Evolutionary conservation across 345 rosid genomes (phyloP).

Genomic region (Camelina neglecta): DNA sequence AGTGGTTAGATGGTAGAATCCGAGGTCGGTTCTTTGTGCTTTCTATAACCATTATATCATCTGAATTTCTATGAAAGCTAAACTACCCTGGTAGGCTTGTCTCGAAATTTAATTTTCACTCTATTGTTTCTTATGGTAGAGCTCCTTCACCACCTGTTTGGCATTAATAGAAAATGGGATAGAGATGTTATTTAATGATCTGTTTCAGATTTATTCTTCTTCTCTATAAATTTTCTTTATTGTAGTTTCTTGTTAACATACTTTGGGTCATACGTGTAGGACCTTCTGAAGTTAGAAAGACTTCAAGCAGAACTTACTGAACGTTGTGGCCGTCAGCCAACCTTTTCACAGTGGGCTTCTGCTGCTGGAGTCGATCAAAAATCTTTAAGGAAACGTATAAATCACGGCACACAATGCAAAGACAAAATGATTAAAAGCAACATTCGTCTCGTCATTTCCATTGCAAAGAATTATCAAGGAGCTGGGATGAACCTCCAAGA

Average conservation of each 20-base stretch:
- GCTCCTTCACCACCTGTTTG: neutral
- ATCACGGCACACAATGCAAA: conserved; percentile 73
- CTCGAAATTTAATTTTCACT: neutral
- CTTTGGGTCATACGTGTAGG: conserved; percentile 51
- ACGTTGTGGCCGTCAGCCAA: conserved; percentile 74
- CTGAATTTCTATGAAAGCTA: conserved; percentile 4
- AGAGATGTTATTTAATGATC: neutral
- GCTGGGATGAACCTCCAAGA: conserved; percentile 93
- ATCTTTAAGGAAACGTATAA: conserved; percentile 72
- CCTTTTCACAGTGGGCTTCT: conserved; percentile 88
- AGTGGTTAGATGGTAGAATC: neutral
- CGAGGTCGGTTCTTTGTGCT: neutral
- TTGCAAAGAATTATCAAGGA: conserved; percentile 91
- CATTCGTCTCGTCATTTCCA: conserved; percentile 92
- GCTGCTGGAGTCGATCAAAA: conserved; percentile 83
- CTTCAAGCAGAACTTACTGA: conserved; percentile 73
- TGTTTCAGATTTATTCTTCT: neutral
- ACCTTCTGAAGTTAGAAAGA: conserved; percentile 80
- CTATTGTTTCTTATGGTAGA: neutral
- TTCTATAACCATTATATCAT: neutral
- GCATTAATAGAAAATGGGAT: neutral
- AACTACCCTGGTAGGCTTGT: neutral
- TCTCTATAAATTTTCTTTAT: conserved; percentile 26
- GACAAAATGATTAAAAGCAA: conserved; percentile 96
- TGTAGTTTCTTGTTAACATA: conserved; percentile 28